These are phyloP conservation scores for Musa schizocarpa DNA, from an alignment of 176 grass and related monocot genomes.

Conservation along the genomic window DNA sequence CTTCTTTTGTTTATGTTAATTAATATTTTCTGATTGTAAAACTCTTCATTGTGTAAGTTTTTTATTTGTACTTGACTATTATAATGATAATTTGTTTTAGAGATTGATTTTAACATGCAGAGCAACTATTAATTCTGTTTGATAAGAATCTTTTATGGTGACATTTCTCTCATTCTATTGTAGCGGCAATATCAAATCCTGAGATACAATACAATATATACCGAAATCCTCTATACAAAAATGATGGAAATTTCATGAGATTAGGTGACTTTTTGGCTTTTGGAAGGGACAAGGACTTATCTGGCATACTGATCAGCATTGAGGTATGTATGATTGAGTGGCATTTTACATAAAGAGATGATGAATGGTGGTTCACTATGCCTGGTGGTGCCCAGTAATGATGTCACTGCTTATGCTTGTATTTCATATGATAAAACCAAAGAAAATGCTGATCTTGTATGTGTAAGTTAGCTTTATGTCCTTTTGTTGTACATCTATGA, in stretches of 20 bases:
- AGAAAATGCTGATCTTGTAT: too few species aligned
- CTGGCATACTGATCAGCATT: slow-evolving; percentile 64
- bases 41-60: too few species aligned
- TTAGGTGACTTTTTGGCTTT: slow-evolving; percentile 73
- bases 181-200: slow-evolving; percentile 69
- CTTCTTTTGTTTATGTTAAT: too few species aligned
- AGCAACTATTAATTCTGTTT: neutral
- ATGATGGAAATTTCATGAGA: slow-evolving; percentile 63
- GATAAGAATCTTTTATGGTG: slow-evolving; percentile 5
- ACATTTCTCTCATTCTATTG: slow-evolving; percentile 12
- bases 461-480: too few species aligned
- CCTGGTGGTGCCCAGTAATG: too few species aligned
- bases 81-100: neutral
- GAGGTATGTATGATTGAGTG: slow-evolving; percentile 44
- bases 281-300: slow-evolving; percentile 63
- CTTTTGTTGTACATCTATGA: too few species aligned
- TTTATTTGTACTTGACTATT: too few species aligned
- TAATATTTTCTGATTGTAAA: too few species aligned
- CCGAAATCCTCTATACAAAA: slow-evolving; percentile 70
- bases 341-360: neutral
- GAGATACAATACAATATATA: slow-evolving; percentile 13
- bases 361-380: too few species aligned
- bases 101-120: neutral
- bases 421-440: too few species aligned
- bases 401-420: too few species aligned